A percentile compares a stretch with the other conserved stretches of the same genome.
phyloP scores from a whole-genome alignment of 768 basidiomycete species.

The Lactarius hengduanensis region DNA sequence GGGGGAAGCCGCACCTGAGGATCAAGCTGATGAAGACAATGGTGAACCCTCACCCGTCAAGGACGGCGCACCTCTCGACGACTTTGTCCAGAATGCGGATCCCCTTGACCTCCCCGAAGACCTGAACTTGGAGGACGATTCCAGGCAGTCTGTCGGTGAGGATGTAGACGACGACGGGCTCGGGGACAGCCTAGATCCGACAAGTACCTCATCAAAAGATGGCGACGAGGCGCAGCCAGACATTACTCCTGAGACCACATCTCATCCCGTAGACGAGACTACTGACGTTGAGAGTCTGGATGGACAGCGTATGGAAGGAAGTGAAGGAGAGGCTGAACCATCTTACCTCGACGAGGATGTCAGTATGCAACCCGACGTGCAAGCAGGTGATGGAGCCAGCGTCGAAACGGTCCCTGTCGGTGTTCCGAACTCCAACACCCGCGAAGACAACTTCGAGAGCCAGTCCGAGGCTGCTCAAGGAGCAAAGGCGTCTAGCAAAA shows the following conservation, averaged over 20 bases:
- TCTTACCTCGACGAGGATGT: slow-evolving; percentile 41
- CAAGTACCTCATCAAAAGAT: slow-evolving; percentile 28
- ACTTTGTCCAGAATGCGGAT: slow-evolving; percentile 74
- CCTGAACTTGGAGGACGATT: slow-evolving; percentile 53
- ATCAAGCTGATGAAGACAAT: slow-evolving; percentile 37
- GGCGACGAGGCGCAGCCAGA: slow-evolving; percentile 3
- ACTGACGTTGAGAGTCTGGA: slow-evolving; percentile 7
- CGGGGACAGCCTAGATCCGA: slow-evolving; percentile 28
- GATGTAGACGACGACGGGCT: slow-evolving; percentile 34
- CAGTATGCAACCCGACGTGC: slow-evolving; percentile 40
- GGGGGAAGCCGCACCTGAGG: slow-evolving; percentile 36
- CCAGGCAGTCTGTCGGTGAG: slow-evolving; percentile 34
- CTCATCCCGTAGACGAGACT: slow-evolving; percentile 7
- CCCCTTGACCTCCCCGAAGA: slow-evolving; percentile 89
- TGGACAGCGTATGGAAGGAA: slow-evolving; percentile 22
- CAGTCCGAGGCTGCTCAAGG: slow-evolving; percentile 16
- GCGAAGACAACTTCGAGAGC: slow-evolving; percentile 11
- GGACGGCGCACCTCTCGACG: slow-evolving; percentile 69
- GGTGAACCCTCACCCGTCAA: slow-evolving; percentile 46
- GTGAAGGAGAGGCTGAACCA: slow-evolving; percentile 41
- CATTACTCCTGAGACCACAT: slow-evolving; percentile 2
- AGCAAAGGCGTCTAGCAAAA: slow-evolving; percentile 13
- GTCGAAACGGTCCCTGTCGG: slow-evolving; percentile 17
- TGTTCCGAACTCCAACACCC: slow-evolving; percentile 6
- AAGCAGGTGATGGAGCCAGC: slow-evolving; percentile 32